Evolutionary conservation across 192 early-diverging fungal genomes (phyloP), one percentile per base, ranked within the genome.

Genomic region (Coemansia sp.): DNA sequence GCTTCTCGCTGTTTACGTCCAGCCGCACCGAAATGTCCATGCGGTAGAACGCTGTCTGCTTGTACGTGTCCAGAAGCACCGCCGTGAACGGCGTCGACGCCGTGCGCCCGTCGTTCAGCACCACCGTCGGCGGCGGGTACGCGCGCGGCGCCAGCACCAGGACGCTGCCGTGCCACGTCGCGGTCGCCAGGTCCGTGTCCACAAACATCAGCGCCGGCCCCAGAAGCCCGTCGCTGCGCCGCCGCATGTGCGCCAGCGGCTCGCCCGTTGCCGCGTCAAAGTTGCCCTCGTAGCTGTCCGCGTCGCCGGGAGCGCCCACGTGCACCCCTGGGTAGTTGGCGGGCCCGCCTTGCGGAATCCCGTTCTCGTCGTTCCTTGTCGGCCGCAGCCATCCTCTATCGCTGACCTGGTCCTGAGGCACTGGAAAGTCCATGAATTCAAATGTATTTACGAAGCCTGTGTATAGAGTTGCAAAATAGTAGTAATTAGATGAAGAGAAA

Each of bases 41-140:
- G 7, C 87, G 77, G 77, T 84, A 90, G 64, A 90, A 90, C 54
- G 68, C 66, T 7, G 85, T 81, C 48, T 80, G 76, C 52, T 83
- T 70, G 69, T 73, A 87, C n/a, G 54, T 78, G 71, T 90, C 87
- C 30, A 60, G 85, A 5, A 62, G 67, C 33, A 71, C 46, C 3
- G 58, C 67, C 42, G 52, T 29, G 30, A 73, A 71, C 11, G 64
- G 66, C 48, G 65, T 35, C 27, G 69, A 63, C 25, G 64, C 60
- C 3, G 44, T 45, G 10, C 19, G 47, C n/a, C 71, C 71, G 53
- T 82, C 74, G 56, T 71, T 67, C 9, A 77, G 55, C 12, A 71
- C 60, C 7, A 82, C 70, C 0, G 61, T 68, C 5, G 80, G 80
- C 30, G 73, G 49, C 47, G 59, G 57, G 31, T 64, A 53, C 18